phyloP scores from a whole-genome alignment of 306 rosid species.

The Vigna unguiculata region DNA sequence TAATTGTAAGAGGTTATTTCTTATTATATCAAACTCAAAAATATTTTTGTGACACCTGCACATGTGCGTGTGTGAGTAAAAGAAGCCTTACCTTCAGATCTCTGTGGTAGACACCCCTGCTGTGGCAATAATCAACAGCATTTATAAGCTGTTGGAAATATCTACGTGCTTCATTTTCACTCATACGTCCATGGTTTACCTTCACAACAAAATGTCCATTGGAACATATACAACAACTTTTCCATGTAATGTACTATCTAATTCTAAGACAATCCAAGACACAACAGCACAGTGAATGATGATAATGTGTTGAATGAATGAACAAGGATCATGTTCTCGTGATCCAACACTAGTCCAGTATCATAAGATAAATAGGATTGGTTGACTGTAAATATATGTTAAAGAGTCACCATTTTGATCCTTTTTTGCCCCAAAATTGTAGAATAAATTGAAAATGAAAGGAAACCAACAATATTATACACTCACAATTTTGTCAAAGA shows the following conservation, averaged over 20 bases:
- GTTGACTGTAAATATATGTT: slow-evolving; percentile 17
- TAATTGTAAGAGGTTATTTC: slow-evolving; percentile 19
- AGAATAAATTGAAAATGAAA: slow-evolving; percentile 34
- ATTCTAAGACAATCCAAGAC: slow-evolving; percentile 15
- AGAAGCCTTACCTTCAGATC: slow-evolving; percentile 79
- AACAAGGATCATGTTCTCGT: slow-evolving; percentile 18
- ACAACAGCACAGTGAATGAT: background rate
- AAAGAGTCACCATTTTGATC: background rate
- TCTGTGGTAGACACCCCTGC: slow-evolving; percentile 97
- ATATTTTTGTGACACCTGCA: background rate
- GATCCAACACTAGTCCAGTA: background rate
- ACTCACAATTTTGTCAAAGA: slow-evolving; percentile 98
- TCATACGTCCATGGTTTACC: slow-evolving; percentile 97
- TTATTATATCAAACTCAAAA: slow-evolving; percentile 2
- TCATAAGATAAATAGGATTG: slow-evolving; percentile 15
- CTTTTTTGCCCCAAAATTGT: background rate
- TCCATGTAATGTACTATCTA: slow-evolving; percentile 22
- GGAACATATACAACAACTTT: slow-evolving; percentile 33
- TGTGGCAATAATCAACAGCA: slow-evolving; percentile 97
- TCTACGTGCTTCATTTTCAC: slow-evolving; percentile 86
- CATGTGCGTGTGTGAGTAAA: background rate
- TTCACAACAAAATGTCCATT: slow-evolving; percentile 44
- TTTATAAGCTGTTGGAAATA: slow-evolving; percentile 98
- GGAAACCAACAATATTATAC: slow-evolving; percentile 12
- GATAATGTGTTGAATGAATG: slow-evolving; percentile 9